These are phyloP conservation scores for Jaltomata sinuosa DNA, from an alignment of 257 asterid genomes.

Conservation along the genomic window DNA sequence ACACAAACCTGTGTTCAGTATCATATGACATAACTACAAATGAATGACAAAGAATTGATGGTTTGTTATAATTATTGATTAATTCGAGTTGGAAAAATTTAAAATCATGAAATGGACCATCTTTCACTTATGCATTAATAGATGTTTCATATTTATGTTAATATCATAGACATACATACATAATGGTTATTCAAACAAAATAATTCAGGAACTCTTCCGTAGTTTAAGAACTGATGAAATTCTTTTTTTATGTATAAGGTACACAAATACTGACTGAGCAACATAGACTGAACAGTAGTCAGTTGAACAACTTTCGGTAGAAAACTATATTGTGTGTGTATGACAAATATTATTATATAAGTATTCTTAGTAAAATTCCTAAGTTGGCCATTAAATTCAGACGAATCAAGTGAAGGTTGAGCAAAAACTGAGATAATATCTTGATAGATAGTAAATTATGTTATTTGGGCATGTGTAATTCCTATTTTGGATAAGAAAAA, in stretches of 20 bases:
- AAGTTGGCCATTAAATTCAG: not conserved
- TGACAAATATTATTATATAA: no score
- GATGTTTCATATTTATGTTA: not conserved
- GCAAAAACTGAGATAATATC: not conserved
- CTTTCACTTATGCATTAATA: not conserved
- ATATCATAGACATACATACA: not conserved
- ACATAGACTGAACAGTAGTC: no score
- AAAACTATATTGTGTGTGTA: no score
- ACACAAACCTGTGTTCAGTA: not conserved
- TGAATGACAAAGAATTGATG: not conserved
- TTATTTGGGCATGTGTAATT: not conserved
- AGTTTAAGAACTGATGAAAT: no score
- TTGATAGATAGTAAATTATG: not conserved
- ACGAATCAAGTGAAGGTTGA: not conserved
- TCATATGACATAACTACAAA: not conserved
- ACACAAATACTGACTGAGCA: not conserved
- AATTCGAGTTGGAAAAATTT: slow-evolving; percentile 34
- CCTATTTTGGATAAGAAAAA: not conserved
- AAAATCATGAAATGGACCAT: not conserved
- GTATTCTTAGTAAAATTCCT: no score
- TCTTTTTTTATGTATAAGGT: no score
- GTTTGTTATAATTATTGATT: slow-evolving; percentile 23
- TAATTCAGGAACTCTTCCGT: not conserved
- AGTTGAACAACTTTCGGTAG: no score
- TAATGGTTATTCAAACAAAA: not conserved